Evolutionary conservation across 140 eudicot species (phyloP).

Genomic region (Ambrosia hybrid): DNA sequence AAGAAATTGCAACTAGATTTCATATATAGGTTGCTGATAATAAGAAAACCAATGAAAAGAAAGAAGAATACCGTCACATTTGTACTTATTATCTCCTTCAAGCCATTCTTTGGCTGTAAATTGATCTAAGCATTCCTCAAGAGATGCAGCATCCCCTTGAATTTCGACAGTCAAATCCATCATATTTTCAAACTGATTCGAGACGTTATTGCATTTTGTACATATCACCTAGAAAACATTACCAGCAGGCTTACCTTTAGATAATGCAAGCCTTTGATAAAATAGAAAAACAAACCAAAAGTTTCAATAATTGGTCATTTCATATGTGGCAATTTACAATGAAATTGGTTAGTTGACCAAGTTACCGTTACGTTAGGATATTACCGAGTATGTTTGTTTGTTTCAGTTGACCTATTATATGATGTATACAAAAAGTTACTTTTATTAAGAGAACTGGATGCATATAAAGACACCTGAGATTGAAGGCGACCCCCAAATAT

Average conservation of each 20-base stretch:
- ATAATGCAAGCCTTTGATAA: conserved; percentile 2
- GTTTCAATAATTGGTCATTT: background rate
- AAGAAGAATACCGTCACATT: conserved; percentile 70
- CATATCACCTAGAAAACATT: conserved; percentile 65
- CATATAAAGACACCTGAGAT: conserved; percentile 30
- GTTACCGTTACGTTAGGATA: no score
- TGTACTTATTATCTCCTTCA: conserved; percentile 91
- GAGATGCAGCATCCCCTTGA: conserved; percentile 81
- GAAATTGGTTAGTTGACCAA: background rate
- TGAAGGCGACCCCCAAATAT: conserved; percentile 93
- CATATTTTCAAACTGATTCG: conserved; percentile 90
- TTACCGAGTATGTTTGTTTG: no score
- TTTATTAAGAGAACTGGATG: background rate
- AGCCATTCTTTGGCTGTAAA: conserved; percentile 83
- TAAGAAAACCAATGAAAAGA: conserved; percentile 15
- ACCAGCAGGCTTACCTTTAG: conserved; percentile 8
- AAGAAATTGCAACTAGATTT: conserved; percentile 3
- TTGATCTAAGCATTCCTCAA: conserved; percentile 90
- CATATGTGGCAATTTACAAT: background rate
- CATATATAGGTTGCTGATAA: background rate
- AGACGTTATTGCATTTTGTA: conserved; percentile 64
- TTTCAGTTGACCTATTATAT: background rate
- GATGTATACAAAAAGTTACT: background rate
- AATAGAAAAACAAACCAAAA: background rate
- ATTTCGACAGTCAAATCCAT: conserved; percentile 97